Base-by-base conservation (phyloP, 805 yeast genomes). In the Brettanomyces naardenensis region DNA sequence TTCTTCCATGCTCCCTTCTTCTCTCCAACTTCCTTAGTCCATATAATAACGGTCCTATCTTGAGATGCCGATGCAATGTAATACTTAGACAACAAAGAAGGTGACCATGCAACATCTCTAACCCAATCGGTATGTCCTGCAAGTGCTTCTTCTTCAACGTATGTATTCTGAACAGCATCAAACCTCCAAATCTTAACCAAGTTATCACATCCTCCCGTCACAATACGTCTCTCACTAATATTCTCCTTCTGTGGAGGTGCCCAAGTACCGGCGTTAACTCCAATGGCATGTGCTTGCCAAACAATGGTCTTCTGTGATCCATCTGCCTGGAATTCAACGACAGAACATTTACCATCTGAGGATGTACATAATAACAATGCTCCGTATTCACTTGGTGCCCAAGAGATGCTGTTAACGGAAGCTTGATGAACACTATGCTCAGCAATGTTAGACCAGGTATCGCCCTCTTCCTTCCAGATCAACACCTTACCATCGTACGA, bases 351-450 rank as follows among this genome's bases (percentile, higher is more conserved):
- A 25, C 98, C 98, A 59, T 92, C 98, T 19, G 94, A 81, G 1
- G 97, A 88, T 2, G 95, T 80, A 50, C 95, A 88, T 45, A 90
- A 66, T 49, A 92, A 71, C 36, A 87, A 73, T 4, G 97, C 95
- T 17, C 98, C 97, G 52, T 84, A 82, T 62, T 90, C 97, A 53
- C 86, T 95, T 14, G 97, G 97, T 9, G 96, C 95, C 98, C 98
- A 92, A 39, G 80, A 72, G 19, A 92, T 90, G 37, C 95, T 80
- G 64, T 92, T 92, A 11, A 92, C 97, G 39, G 95, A 83, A 18
- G 96, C 97, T 52, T 81, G 86, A 62, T 92, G 98, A 26, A 78
- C 83, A 4, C 81, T 71, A 59, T 88, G 95, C 53, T 81, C 86
- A 7, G 94, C 85, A 48, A 90, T 85, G 52, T 77, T 80, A 22